Conservation (phyloP, 768 basidiomycete species). For the Cubamyces sp. region DNA sequence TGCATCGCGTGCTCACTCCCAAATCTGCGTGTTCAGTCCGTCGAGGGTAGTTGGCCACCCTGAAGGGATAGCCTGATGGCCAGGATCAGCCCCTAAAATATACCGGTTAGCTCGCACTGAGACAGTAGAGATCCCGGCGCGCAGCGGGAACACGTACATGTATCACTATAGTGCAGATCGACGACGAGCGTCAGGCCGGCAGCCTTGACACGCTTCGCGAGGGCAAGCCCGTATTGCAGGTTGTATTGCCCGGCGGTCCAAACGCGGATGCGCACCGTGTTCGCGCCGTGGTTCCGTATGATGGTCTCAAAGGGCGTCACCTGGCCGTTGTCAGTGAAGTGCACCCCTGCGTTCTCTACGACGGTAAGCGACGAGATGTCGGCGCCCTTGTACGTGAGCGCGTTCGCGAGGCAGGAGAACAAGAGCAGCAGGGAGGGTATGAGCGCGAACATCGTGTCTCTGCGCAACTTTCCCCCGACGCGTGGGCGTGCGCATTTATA, state of each 20-base stretch:
- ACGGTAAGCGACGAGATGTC: conserved; percentile 60
- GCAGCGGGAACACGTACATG: conserved; percentile 43
- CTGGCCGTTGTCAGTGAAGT: conserved; percentile 46
- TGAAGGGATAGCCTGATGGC: conserved; percentile 60
- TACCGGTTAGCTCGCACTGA: neutral
- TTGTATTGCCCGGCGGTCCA: conserved; percentile 69
- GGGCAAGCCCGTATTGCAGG: conserved; percentile 51
- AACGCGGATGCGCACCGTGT: conserved; percentile 60
- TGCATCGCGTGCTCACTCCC: conserved; percentile 41
- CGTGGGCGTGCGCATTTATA: too few species aligned
- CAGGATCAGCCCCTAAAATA: conserved; percentile 63
- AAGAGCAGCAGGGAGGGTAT: conserved; percentile 21
- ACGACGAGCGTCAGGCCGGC: conserved; percentile 59
- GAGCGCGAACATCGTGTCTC: conserved; percentile 11
- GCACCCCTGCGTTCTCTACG: conserved; percentile 52
- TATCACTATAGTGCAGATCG: conserved; percentile 68
- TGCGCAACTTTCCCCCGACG: neutral
- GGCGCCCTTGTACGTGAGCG: conserved; percentile 52
- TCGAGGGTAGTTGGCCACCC: conserved; percentile 54
- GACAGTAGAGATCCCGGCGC: neutral
- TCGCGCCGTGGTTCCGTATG: conserved; percentile 54
- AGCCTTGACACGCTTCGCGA: conserved; percentile 58
- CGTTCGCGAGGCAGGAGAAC: conserved; percentile 18
- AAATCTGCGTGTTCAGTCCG: conserved; percentile 61
- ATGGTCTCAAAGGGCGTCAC: conserved; percentile 53